Evolutionary conservation across 768 basidiomycete genomes (phyloP), one percentile per base, ranked within the genome.

Genomic region (Panellus pusillus): DNA sequence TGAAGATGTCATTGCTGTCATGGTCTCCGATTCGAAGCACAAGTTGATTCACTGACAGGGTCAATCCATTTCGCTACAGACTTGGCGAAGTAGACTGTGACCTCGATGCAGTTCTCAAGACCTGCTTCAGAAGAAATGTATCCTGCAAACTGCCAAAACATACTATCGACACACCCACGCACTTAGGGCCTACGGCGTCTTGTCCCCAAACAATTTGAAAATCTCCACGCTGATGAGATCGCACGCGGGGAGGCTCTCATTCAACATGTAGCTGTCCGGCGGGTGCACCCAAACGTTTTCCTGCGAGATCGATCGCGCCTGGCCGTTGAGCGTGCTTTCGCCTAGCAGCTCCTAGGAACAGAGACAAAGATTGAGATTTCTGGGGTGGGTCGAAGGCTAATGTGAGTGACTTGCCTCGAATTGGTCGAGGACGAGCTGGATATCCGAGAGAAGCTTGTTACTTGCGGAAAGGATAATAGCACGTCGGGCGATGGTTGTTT

Each of bases 201-300:
- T 50, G 27, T 60, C 59, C 1, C 59, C 59, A 46, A 60, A 60
- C 14, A 60, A 20, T 32, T 60, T 60, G 44, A 60, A 60, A 0
- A 60, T 9, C 55, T 60, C 40, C 14, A 60, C 55, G 28, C 52
- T 60, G 19, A 60, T 60, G 5, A 60, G 48, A 15, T 60, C 55
- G 32, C 59, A 60, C 11, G 54, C 51, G 6, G 59, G 54, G 32
- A 29, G 1, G 31, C 46, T 56, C 28, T 56, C 48, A 2, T 49
- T 39, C 17, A 60, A 38, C 59, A 56, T 60, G 36, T 60, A 35
- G 7, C 36, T 47, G n/a, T 60, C 59, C 8, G 55, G 42, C 12
- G 59, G 59, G 29, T 60, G 59, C 15, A 36, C 44, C 59, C 59
- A 60, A 8, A 56, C 51, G n/a, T 43, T 52, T 4, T 55, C 59